Conservation (phyloP, 495 filamentous ascomycete species). For the Xylaria longipes region DNA sequence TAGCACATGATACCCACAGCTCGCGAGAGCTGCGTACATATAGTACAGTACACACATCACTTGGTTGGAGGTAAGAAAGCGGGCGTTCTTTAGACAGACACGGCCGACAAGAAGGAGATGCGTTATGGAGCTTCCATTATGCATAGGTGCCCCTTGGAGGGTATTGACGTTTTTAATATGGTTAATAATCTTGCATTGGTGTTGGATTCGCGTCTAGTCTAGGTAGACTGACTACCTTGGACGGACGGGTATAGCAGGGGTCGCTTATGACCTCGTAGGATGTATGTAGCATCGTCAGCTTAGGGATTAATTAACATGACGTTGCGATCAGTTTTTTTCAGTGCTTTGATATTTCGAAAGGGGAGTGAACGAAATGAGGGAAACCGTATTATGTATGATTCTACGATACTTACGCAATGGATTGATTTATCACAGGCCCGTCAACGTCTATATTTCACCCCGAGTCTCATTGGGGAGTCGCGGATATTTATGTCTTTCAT, state of each 20-base stretch:
- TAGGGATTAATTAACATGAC: neutral
- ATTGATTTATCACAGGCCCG: neutral
- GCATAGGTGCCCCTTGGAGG: neutral
- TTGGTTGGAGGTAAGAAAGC: neutral
- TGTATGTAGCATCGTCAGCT: neutral
- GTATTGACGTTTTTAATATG: neutral
- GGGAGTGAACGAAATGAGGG: neutral
- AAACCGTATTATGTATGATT: too few relatives aligned
- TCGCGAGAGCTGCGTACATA: neutral
- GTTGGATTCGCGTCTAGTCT: neutral
- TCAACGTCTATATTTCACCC: neutral
- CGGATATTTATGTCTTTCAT: too few relatives aligned
- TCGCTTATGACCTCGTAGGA: neutral
- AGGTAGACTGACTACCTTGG: neutral
- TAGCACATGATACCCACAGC: slow-evolving; percentile 7
- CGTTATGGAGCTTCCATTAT: neutral
- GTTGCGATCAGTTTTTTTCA: neutral
- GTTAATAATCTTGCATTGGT: neutral
- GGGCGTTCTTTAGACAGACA: neutral
- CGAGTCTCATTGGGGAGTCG: too few relatives aligned
- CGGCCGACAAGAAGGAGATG: neutral
- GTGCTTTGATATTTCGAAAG: neutral
- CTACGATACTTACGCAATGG: too few relatives aligned
- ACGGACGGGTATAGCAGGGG: neutral
- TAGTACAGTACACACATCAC: neutral